Evolutionary conservation across 345 rosid species (phyloP), one percentile per base, ranked within the genome.

Genomic region (Noccaea caerulescens): DNA sequence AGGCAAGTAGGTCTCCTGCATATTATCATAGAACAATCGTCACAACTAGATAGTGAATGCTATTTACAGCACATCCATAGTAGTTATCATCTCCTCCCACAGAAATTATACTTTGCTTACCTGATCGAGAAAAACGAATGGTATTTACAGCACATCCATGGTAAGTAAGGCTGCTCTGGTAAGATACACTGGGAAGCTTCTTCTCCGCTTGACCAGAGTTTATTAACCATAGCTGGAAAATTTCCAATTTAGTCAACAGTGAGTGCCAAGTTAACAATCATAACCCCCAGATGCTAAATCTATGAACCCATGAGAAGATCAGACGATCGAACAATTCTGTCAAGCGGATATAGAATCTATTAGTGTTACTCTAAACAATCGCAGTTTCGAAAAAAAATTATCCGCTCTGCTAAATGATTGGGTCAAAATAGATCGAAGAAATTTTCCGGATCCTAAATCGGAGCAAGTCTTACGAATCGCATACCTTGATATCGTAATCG

Each of bases 1-100:
- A 93, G 56, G 98, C 94, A 81, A 93, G 91, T 33, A 79, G 84
- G 53, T 93, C 97, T 50, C 98, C 97, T 93, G 87, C 82, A 82
- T 2, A 71, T 41, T 10, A 44, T 27, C 36, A 60, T 0, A 59
- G 1, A 53, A 36, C 63, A 50, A 9, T 33, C 63, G 5, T 59
- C 47, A 66, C 1, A 39, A 66, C 33, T 8, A 58, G 20, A 32
- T 25, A 16, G 9, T 3, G 94, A 69, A 93, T 72, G 32, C 75
- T 77, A 80, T 93, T 93, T 1, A 93, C 88, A 11, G 94, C 88
- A 63, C 88, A 84, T 50, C 91, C 68, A 74, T 91, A 97, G 77
- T 89, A 89, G 18, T 16, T 16, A 16, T 16, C 18, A 16, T 16
- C 18, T 16, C 18, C 18, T 16, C 18, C 18, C 18, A 16, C 18